Percentiles rank a stretch among this genome's conserved stretches.
phyloP scores from a whole-genome alignment of 129 eudicot species.

The Lactuca sativa region DNA sequence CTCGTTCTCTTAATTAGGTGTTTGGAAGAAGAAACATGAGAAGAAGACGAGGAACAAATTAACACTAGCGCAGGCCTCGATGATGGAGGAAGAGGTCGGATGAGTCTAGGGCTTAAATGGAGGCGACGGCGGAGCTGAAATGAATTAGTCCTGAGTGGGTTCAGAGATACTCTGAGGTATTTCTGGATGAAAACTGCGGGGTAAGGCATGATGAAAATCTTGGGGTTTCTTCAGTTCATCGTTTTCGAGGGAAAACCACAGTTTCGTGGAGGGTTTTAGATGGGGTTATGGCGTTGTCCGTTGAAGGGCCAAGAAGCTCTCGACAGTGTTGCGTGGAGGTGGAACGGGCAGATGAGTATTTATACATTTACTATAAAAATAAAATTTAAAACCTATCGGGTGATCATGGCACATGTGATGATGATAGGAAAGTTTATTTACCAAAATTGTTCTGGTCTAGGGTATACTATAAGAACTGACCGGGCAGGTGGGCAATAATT shows the following conservation, averaged over 20 bases:
- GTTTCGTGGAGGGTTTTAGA: conserved; percentile 42
- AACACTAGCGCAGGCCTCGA: conserved; percentile 10
- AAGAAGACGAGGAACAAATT: conserved; percentile 30
- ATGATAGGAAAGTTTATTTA: too few species aligned
- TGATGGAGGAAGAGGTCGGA: background rate
- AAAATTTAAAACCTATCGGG: too few species aligned
- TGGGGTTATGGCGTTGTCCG: conserved; percentile 11
- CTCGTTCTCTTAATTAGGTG: conserved; percentile 25
- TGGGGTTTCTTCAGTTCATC: conserved; percentile 24
- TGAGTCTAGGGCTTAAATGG: conserved; percentile 19
- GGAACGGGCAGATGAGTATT: background rate
- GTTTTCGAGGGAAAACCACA: conserved; percentile 4
- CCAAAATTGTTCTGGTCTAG: too few species aligned
- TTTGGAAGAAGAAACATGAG: conserved; percentile 24
- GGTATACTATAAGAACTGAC: too few species aligned
- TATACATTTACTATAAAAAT: too few species aligned
- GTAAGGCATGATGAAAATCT: conserved; percentile 28
- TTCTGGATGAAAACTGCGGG: conserved; percentile 39
- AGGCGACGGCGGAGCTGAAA: conserved; percentile 27
- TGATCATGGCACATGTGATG: too few species aligned
- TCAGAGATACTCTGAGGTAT: conserved; percentile 28
- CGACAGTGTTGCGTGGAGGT: conserved; percentile 17
- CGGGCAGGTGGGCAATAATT: too few species aligned
- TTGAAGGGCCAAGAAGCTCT: conserved; percentile 1
- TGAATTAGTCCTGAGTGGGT: conserved; percentile 19